phyloP scores from a whole-genome alignment of 331 rosid species.

The Quercus lobata region DNA sequence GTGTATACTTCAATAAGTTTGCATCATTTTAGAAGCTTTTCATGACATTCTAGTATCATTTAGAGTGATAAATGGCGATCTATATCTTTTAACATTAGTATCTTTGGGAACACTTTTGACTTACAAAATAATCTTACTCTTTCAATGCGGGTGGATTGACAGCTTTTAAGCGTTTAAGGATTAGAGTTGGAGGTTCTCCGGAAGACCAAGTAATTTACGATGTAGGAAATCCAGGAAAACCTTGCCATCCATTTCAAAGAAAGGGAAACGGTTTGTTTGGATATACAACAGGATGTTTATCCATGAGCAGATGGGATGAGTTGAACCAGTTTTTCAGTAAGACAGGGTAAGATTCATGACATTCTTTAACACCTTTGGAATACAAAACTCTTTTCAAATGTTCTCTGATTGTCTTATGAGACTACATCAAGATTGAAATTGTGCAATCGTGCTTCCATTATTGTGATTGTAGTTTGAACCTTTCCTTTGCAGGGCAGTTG shows the following conservation, averaged over 20 bases:
- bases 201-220: slow-evolving; percentile 89
- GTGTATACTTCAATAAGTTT: not conserved
- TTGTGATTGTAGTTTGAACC: not conserved
- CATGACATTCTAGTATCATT: slow-evolving; percentile 1
- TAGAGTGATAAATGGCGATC: slow-evolving; percentile 1
- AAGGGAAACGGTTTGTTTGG: slow-evolving; percentile 53
- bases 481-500: not conserved
- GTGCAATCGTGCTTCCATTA: not conserved
- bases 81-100: not conserved
- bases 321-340: slow-evolving; percentile 72
- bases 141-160: slow-evolving; percentile 20
- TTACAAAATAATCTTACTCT: slow-evolving; percentile 14
- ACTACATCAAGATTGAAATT: no score
- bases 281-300: slow-evolving; percentile 84
- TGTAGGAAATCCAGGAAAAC: slow-evolving; percentile 54
- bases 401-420: not conserved
- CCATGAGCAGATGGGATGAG: slow-evolving; percentile 91
- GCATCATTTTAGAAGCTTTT: slow-evolving; percentile 11
- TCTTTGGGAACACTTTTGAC: not conserved
- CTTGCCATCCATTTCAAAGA: slow-evolving; percentile 77
- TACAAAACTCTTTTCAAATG: no score
- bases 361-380: not conserved
- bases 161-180: slow-evolving; percentile 79
- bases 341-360: slow-evolving; percentile 64
- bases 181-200: slow-evolving; percentile 92